Evolutionary conservation across 129 eudicot species (phyloP), one percentile per base, ranked within the genome.

Genomic region (Silybum marianum): DNA sequence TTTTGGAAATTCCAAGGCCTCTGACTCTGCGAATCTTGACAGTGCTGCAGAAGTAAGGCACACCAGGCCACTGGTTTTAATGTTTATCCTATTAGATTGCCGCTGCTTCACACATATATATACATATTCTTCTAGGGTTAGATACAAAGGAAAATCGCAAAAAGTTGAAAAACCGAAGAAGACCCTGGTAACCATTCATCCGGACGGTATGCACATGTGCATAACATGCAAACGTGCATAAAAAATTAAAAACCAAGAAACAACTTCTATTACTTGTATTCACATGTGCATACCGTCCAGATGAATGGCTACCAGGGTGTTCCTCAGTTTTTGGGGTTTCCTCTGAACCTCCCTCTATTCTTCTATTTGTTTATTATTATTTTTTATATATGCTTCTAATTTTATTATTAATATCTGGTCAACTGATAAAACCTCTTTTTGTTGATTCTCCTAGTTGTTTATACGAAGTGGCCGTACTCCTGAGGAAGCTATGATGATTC

Each of bases 1-100:
- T 79, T 96, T 85, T 86, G 99, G 99, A 75, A 96, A 96, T 78
- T 73, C 97, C 26, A 91, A 87, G 71, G 99, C 90, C 72, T 96
- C 99, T 2, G 99, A 96, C 84, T 96, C 99, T 28, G 98, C 99
- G 34, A 96, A 96, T 87, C 97, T 96, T 83, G 99, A 96, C 80
- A 96, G 97, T 82, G 89, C 99, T 30, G 99, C 98, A 46, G 99
- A 96, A 86, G 99, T 93, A 88, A 80, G 88, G 16, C 58, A 78
- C 36, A 60, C 24, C 67, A n/a, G 62, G 72, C 69, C 28, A 68
- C 63, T 6, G 6, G n/a, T 42, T 71, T 24, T 79, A 1, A 68
- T 74, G 44, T 67, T 34, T 19, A 48, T 54, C 3, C 36, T 26
- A 42, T 69, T 60, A 71, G 25, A 32, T 71, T 34, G 19, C 69